Conservation (phyloP, 352 stramenopile species). For the Phytophthora pini region DNA sequence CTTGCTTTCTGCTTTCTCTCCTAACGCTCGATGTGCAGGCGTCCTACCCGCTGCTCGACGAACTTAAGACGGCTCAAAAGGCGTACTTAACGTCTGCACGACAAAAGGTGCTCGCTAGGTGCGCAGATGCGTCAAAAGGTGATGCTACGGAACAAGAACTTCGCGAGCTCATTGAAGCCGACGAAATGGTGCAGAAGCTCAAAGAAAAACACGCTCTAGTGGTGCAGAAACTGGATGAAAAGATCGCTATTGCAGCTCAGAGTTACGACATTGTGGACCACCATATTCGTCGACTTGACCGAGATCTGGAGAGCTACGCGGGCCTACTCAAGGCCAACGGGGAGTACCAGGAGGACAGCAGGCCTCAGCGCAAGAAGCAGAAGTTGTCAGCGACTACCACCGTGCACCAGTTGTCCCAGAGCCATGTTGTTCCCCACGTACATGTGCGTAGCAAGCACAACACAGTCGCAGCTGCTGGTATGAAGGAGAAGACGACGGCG, state of each 20-base stretch:
- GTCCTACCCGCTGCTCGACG: conserved; percentile 80
- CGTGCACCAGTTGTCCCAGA: conserved; percentile 31
- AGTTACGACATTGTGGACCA: conserved; percentile 90
- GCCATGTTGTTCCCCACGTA: conserved; percentile 24
- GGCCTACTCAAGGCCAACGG: conserved; percentile 74
- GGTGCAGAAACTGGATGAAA: conserved; percentile 89
- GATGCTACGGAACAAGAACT: conserved; percentile 76
- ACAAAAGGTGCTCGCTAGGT: conserved; percentile 71
- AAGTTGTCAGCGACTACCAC: conserved; percentile 36
- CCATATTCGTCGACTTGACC: conserved; percentile 82
- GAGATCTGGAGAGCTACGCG: conserved; percentile 79
- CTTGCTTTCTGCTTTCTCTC: not conserved
- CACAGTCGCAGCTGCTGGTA: conserved; percentile 11
- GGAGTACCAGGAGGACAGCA: conserved; percentile 82
- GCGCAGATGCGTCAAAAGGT: conserved; percentile 43
- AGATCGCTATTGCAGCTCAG: conserved; percentile 87
- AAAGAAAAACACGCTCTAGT: conserved; percentile 70
- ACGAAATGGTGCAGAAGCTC: conserved; percentile 53
- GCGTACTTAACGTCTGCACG: conserved; percentile 66
- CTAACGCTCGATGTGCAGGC: conserved; percentile 41
- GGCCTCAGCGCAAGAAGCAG: conserved; percentile 56
- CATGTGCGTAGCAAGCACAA: conserved; percentile 45
- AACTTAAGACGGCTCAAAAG: conserved; percentile 70
- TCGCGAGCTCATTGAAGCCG: conserved; percentile 64
- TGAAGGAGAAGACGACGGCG: conserved; percentile 31